These are phyloP conservation scores for Amanita muscaria DNA, from an alignment of 768 basidiomycete species.

Conservation along the genomic window DNA sequence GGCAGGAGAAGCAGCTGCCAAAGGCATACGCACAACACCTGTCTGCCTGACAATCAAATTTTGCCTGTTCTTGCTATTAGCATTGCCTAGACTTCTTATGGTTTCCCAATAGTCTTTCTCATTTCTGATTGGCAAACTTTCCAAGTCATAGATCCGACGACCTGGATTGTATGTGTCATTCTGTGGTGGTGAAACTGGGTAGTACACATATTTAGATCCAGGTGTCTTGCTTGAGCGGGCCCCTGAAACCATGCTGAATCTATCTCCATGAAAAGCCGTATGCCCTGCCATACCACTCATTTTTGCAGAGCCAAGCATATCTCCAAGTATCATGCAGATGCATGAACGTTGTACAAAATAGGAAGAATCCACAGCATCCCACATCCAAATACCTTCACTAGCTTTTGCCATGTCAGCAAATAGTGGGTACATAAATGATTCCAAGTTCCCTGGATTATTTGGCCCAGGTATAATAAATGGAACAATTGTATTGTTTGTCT, in stretches of 20 bases:
- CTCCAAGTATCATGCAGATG: conserved; percentile 18
- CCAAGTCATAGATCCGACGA: conserved; percentile 15
- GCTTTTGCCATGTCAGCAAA: conserved; percentile 22
- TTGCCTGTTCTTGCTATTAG: conserved; percentile 9
- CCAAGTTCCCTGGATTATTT: conserved; percentile 15
- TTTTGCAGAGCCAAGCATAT: conserved; percentile 27
- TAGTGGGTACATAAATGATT: conserved; percentile 14
- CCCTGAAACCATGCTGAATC: conserved; percentile 6
- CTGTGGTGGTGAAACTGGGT: conserved; percentile 17
- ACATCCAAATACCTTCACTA: conserved; percentile 15
- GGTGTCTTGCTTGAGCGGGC: conserved; percentile 15
- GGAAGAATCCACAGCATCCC: too few species aligned
- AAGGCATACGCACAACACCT: not conserved
- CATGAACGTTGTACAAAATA: conserved; percentile 17
- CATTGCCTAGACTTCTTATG: conserved; percentile 13
- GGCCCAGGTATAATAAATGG: conserved; percentile 18
- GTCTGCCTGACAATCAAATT: too few species aligned
- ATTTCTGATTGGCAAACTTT: conserved; percentile 16
- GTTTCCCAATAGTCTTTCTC: conserved; percentile 19
- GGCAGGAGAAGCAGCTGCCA: conserved; percentile 20
- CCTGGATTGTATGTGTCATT: conserved; percentile 17
- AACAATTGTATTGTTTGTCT: conserved; percentile 10
- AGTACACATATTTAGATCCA: conserved; percentile 20
- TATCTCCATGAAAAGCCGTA: conserved; percentile 10
- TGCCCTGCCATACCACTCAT: conserved; percentile 23